A percentile compares a stretch with the other conserved stretches of the same genome.
These are phyloP conservation scores for Solanum stenotomum DNA, from an alignment of 257 asterid genomes.

Conservation along the genomic window DNA sequence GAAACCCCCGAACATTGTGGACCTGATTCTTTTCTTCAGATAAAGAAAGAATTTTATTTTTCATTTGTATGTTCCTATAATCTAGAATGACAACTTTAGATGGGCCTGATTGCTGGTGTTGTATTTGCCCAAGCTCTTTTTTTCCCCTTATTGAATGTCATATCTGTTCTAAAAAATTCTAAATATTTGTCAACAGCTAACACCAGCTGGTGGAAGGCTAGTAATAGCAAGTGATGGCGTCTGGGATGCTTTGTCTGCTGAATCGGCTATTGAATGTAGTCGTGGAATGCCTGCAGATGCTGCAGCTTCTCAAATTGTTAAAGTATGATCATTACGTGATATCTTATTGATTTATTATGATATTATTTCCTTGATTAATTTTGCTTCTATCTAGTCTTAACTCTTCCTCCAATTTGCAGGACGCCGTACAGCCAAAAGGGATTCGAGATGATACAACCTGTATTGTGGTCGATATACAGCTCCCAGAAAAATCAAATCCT, in stretches of 20 bases:
- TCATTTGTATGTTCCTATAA: neutral
- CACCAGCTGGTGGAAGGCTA: constrained; percentile 89
- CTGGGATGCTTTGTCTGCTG: constrained; percentile 95
- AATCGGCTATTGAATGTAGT: constrained; percentile 76
- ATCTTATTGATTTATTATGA: neutral
- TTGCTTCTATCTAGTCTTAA: constrained; percentile 1
- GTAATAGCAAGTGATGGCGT: constrained; percentile 95
- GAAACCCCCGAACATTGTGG: neutral
- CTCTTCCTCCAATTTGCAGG: constrained; percentile 34
- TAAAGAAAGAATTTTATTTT: neutral
- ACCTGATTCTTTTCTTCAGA: neutral
- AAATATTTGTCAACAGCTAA: constrained; percentile 44
- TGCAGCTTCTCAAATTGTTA: constrained; percentile 89
- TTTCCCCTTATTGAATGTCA: too few species aligned
- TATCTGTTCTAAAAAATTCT: neutral
- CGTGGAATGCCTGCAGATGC: constrained; percentile 83
- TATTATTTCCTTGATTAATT: neutral
- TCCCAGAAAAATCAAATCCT: constrained; percentile 54
- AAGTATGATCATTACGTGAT: constrained; percentile 26
- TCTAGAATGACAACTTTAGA: neutral
- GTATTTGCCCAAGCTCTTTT: neutral
- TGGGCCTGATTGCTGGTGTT: neutral
- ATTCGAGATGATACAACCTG: constrained; percentile 98
- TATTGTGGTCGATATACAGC: constrained; percentile 78
- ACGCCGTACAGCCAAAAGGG: constrained; percentile 75